Evolutionary conservation across 179 eudicot genomes (phyloP), one percentile per base, ranked within the genome.

Genomic region (Spinacia oleracea): DNA sequence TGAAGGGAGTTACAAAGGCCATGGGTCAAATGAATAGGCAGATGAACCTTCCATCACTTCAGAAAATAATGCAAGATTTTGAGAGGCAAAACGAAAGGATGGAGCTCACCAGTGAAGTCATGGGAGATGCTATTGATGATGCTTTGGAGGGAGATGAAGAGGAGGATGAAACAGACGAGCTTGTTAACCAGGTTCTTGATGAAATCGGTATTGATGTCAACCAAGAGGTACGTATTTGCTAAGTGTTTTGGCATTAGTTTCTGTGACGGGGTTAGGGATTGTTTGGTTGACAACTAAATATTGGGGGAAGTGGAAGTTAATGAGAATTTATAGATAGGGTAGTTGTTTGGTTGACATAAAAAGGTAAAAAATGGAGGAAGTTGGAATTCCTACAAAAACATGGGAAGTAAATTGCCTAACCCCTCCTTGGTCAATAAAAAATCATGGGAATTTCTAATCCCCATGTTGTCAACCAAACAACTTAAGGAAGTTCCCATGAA

Each of bases 91-190:
- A 96, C 67, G 99, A 96, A 84, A 93, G 85, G 81, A 96, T 96
- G 99, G 99, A 96, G 82, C 92, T 96, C 78, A 89, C 89, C 0
- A 87, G 90, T n/a, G 99, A 96, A 78, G 93, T 96, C 65, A 96
- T 96, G 99, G 98, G 90, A 79, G 98, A 95, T 78, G 98, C 98
- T 82, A 91, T 95, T 78, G 98, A 95, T 72, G 98, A 95, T 86
- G 99, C 99, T 71, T 81, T 96, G 90, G 99, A 96, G 87, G 99
- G 98, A 53, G 99, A 96, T 21, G 99, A 96, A 75, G 99, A 93
- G 83, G 99, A 93, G 83, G 93, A 90, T 76, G 98, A 96, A 83
- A 96, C 99, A 1, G 99, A 96, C 45, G 99, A 96, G 55, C 86
- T 96, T 35, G 99, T 96, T 75, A 96, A 74, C 84, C 99, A 96